These are phyloP conservation scores for Prunus yedoensis DNA, from an alignment of 331 rosid genomes.

Conservation along the genomic window DNA sequence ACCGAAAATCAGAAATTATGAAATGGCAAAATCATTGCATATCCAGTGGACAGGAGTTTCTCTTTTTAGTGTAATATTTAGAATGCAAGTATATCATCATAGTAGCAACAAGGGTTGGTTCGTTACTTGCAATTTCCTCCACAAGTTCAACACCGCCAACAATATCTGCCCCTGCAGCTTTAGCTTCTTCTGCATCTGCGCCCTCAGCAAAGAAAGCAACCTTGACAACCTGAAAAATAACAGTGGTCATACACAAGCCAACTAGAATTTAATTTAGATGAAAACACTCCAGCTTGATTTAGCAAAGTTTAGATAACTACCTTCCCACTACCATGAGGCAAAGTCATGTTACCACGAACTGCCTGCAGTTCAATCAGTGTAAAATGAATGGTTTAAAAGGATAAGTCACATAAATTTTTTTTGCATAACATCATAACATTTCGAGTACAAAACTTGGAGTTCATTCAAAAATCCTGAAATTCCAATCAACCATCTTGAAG, in stretches of 20 bases:
- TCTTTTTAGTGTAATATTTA: background rate
- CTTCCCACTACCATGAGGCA: constrained; percentile 95
- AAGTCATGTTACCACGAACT: constrained; percentile 88
- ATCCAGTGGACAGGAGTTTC: background rate
- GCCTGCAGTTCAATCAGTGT: constrained; percentile 55
- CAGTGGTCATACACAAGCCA: constrained; percentile 36
- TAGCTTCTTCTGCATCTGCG: constrained; percentile 93
- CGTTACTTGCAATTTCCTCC: constrained; percentile 87
- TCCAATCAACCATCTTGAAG: background rate
- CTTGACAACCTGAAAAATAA: constrained; percentile 67
- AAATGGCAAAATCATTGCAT: background rate
- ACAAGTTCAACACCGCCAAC: constrained; percentile 95
- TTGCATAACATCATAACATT: background rate
- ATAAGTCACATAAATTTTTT: background rate
- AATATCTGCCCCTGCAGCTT: constrained; percentile 98
- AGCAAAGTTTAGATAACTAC: constrained; percentile 36
- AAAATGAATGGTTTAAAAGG: background rate
- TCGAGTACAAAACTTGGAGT: background rate
- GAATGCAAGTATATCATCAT: background rate
- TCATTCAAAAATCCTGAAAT: background rate
- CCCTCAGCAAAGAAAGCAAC: constrained; percentile 99
- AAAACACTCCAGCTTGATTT: constrained; percentile 10
- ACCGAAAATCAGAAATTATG: background rate
- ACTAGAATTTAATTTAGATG: constrained; percentile 21
- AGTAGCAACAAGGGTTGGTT: constrained; percentile 25